Evolutionary conservation across 225 moss, liverwort and hornwort species (phyloP), one percentile per base, ranked within the genome.

Genomic region (Antitrichia curtipendula): DNA sequence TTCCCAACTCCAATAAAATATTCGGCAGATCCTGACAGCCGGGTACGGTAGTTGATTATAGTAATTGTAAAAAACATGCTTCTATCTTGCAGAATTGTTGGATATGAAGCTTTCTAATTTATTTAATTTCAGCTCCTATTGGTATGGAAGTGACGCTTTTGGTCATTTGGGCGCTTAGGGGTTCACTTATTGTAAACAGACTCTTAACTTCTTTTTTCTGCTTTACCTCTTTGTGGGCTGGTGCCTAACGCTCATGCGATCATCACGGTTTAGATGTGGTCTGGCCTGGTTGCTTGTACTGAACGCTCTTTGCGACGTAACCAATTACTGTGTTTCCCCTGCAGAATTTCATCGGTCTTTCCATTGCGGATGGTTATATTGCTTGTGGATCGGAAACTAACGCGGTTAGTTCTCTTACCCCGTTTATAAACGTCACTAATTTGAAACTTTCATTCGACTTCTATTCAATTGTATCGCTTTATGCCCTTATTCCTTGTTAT

Each of bases 331-430:
- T 83, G 78, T 40, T 86, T 72, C 69, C 56, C 41, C 41, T 87
- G 88, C 97, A 99, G 98, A 99, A 97, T 92, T 99, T 99, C 88
- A 97, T 99, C 85, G 98, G 98, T 82, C 95, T 99, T 53, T 91
- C 98, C 47, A 93, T 99, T 86, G 96, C 97, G 62, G 97, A 99
- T 88, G 98, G 97, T 66, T 96, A 99, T 79, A 95, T 99, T 79
- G 97, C 98, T 61, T 97, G 97, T 83, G 98, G 98, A 81, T 97
- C 98, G 71, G 98, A 99, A 88, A 94, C 95, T 71, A 99, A 99
- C 83, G 92, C 97, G 85, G 98, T 97, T 84, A 78, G 93, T 85
- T 82, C 68, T 73, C 66, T 80, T 88, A 12, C 68, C 73, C 34
- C 21, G 16, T 60, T 57, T 31, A 6, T 38, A 31, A 32, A 45